Conservation (phyloP, 805 yeast genomes). For the Hemisphaericaspora nanyangensis region DNA sequence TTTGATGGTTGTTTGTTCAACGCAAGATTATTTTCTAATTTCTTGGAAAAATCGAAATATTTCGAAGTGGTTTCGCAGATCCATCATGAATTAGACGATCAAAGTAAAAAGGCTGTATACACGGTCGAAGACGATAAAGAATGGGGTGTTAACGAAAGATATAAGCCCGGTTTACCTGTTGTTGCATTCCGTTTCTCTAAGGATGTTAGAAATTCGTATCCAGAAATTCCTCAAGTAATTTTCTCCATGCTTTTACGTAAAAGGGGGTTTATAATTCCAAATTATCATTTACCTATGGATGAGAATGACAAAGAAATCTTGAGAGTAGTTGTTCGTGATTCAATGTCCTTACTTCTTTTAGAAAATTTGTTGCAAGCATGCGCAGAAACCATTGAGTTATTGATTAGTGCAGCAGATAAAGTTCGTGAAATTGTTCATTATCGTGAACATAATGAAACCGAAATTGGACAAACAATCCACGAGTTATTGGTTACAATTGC, state of each 20-base stretch:
- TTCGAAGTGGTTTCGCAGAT: constrained; percentile 75
- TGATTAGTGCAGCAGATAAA: constrained; percentile 45
- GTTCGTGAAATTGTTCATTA: constrained; percentile 25
- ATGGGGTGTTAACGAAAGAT: constrained; percentile 37
- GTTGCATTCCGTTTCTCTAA: constrained; percentile 78
- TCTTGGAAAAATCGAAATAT: constrained; percentile 60
- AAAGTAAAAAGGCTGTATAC: constrained; percentile 14
- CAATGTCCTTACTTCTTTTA: constrained; percentile 57
- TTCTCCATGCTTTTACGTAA: constrained; percentile 69
- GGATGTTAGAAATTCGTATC: constrained; percentile 53
- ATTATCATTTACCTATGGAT: constrained; percentile 76
- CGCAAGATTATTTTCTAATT: constrained; percentile 63
- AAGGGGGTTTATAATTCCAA: constrained; percentile 85
- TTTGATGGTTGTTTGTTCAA: constrained; percentile 64
- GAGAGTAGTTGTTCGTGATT: constrained; percentile 78
- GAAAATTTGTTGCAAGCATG: constrained; percentile 64
- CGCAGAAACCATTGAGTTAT: constrained; percentile 47
- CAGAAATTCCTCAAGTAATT: constrained; percentile 79
- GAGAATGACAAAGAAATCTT: constrained; percentile 60
- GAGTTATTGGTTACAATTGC: constrained; percentile 52
- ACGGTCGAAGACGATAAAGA: constrained; percentile 11
- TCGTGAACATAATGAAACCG: constrained; percentile 14
- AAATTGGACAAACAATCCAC: constrained; percentile 36
- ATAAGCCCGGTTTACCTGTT: constrained; percentile 79
- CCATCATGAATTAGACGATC: constrained; percentile 51